Evolutionary conservation across 1,284 basidiomycete genomes (phyloP), one percentile per base, ranked within the genome.

Genomic region (Leucoagaricus sp.): DNA sequence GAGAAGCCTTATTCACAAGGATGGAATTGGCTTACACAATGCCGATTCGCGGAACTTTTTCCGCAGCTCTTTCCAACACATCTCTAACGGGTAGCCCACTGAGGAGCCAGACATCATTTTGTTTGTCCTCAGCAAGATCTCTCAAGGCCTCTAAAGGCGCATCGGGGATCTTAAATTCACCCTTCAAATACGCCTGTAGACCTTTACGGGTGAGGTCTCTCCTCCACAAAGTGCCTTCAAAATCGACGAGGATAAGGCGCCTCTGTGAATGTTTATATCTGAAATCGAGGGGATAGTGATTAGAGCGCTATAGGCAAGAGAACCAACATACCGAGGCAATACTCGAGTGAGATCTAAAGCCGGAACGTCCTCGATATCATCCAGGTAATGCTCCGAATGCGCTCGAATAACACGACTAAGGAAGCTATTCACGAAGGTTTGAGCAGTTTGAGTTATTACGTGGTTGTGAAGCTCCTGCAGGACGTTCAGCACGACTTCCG

Each of bases 381-480:
- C 66, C 47, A 55, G 26, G 19, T 65, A 64, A 63, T 91, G 87
- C 60, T 91, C 87, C 13, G 84, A 80, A 66, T 89, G 80, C 41
- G 86, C 83, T 48, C 89, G 86, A 34, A 91, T 65, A 63, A 83
- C 86, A 26, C 90, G 81, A 4, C 81, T 84, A 55, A 94, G 82
- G 81, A 94, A 92, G 3, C 86, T 83, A 0, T 82, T 89, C 52
- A 91, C 87, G 72, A 94, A 94, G 1, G 89, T 81, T 67, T 94
- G 93, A 0, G 92, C 90, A 1, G 89, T 93, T 68, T 95, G 93
- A 0, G 90, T 89, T n/a, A 86, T 84, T 49, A 95, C 93, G 62
- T 94, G 91, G 58, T 83, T 85, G 68, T 94, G 90, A 0, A 95
- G 75, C 61, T 95, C 93, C 76, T 83, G 58, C 21, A 38, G 13